Base-by-base conservation (phyloP, 2,329 filamentous ascomycete genomes). In the Talaromyces albobiverticillius region DNA sequence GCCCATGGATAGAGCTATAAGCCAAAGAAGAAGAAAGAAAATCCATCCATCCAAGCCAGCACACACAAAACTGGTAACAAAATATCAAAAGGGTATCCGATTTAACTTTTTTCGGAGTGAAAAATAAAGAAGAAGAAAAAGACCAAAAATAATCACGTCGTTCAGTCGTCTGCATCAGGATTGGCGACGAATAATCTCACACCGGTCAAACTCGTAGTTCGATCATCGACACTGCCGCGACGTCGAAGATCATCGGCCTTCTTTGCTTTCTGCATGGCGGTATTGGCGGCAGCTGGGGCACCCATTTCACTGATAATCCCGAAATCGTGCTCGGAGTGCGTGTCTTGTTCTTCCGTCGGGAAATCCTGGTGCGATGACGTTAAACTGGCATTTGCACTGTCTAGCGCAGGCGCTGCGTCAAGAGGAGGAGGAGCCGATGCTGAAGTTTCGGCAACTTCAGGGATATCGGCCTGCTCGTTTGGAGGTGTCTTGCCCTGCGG, bases 291-390 rank as follows among this genome's bases (percentile, higher is more conserved):
- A 58, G 61, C 73, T 1, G 76, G 70, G 53, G 72, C 69, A 60
- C 73, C 66, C 67, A 85, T 76, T 29, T 79, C 76, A 18, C 77
- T 78, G 34, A 82, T 65, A 4, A 75, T 73, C 23, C 81, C 82
- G 64, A 84, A 84, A 51, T 73, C 75, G 55, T 80, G 76, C 57
- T 82, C 80, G 36, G 75, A 70, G 26, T 74, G 69, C 46, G 66
- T 70, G 38, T 63, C 66, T 14, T 63, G 45, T 6, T 53, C 48
- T 11, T 46, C 71, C 63, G 46, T 67, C 62, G 51, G 63, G 9
- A 16, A 11, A 10, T 55, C 53, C 9, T 42, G 51, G 13, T 43
- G 53, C 16, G 49, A 41, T 18, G 47, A 51, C 23, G 53, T 51
- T 13, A 40, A 16, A 22, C 36, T 40, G 36, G 16, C 36, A 16